Base-by-base conservation (phyloP, 2,329 filamentous ascomycete species). In the Polytolypa hystricis region DNA sequence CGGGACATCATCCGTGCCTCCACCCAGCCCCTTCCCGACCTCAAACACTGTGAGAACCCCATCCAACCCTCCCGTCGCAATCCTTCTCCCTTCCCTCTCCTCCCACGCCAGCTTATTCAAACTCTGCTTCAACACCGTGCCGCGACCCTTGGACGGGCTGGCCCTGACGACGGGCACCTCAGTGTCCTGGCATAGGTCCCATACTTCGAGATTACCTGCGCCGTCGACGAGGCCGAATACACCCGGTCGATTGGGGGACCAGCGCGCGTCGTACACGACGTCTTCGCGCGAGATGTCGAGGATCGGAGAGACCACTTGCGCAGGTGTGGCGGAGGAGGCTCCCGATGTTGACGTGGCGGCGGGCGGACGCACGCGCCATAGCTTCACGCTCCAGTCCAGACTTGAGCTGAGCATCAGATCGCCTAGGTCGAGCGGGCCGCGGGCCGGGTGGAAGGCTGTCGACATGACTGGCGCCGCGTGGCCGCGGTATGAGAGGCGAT, bases 51-150 rank as follows among this genome's bases (percentile, higher is more conserved):
- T 94, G 15, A 95, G 70, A 2, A 85, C 77, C 8, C 89, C 89
- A 53, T 95, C 87, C 42, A 98, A 80, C 3, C 91, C 91, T 30
- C 91, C 93, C 0, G 86, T 86, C 1, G 89, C 91, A 34, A 96
- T 66, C 35, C 84, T 74, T 60, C 81, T 82, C 33, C 91, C 93
- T 55, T 95, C 87, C 30, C 77, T 80, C 50, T 79, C 77, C 62
- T 98, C 91, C 91, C 91, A 98, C 1, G 85, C 81, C 29, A 95
- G 68, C 65, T 91, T 93, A 61, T 98, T 98, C 51, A 98, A 63
- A 56, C 86, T 93, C 64, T 84, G 81, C 40, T 80, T 83, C 50
- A 89, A 70, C 57, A 84, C 76, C 18, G 77, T 74, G 44, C 58
- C 74, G 62, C 43, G 78, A 62, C 53, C 69, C 46, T 53, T 58